phyloP scores from a whole-genome alignment of 345 rosid genomes.

The Salix caprea region DNA sequence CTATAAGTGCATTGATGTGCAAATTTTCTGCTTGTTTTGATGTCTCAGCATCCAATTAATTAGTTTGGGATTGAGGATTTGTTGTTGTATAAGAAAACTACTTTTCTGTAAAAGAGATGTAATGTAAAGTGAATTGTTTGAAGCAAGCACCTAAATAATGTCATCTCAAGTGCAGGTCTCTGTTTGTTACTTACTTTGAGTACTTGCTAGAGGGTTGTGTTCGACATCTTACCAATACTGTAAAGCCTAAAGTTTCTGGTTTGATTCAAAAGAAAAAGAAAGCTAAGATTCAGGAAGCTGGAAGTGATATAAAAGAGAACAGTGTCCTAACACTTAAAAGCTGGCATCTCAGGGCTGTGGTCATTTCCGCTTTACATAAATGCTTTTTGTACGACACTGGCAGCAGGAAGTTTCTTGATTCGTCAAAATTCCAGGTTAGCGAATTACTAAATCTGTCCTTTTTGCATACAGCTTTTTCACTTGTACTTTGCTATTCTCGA shows the following conservation, averaged over 20 bases:
- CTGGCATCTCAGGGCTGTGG: slow-evolving; percentile 83
- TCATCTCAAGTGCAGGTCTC: slow-evolving; percentile 51
- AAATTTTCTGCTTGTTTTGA: too few relatives aligned
- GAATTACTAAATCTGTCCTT: neutral
- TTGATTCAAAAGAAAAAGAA: slow-evolving; percentile 70
- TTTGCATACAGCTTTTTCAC: neutral
- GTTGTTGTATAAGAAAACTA: neutral
- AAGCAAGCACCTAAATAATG: neutral
- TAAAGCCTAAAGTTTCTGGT: slow-evolving; percentile 29
- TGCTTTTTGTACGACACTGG: slow-evolving; percentile 83
- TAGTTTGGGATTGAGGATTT: neutral
- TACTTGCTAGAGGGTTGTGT: slow-evolving; percentile 62
- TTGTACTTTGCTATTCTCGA: neutral
- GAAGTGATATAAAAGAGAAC: slow-evolving; percentile 19
- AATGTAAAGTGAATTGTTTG: too few relatives aligned
- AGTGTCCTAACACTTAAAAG: slow-evolving; percentile 30
- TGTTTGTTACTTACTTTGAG: slow-evolving; percentile 90
- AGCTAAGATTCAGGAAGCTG: slow-evolving; percentile 54
- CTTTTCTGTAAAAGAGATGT: neutral
- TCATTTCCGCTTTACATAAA: slow-evolving; percentile 68
- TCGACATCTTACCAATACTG: slow-evolving; percentile 50
- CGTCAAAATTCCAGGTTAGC: slow-evolving; percentile 74
- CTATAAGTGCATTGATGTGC: neutral
- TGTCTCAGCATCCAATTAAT: too few relatives aligned
- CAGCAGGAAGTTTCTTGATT: slow-evolving; percentile 64